phyloP scores from a whole-genome alignment of 129 eudicot species.

The sunflower (Helianthus annuus) region DNA sequence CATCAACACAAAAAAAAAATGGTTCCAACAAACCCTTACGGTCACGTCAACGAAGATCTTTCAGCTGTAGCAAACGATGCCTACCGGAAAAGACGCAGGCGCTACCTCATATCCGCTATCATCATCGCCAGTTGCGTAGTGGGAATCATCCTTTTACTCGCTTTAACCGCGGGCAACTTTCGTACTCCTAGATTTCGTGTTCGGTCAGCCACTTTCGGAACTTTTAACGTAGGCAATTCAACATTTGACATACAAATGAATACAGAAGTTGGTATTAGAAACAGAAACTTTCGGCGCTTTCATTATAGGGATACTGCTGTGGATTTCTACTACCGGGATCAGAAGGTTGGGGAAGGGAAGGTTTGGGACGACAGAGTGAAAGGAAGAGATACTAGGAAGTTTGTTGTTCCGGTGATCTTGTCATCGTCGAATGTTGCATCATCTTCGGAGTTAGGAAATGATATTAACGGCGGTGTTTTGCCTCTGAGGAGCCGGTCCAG shows the following conservation, averaged over 20 bases:
- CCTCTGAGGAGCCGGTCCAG: constrained; percentile 37
- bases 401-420: constrained; percentile 36
- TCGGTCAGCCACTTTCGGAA: constrained; percentile 34
- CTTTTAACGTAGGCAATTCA: constrained; percentile 26
- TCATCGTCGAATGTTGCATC: constrained; percentile 29
- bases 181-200: constrained; percentile 37
- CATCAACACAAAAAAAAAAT: constrained; percentile 12
- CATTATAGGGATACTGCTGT: constrained; percentile 29
- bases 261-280: constrained; percentile 29
- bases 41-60: constrained; percentile 38
- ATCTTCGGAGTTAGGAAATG: constrained; percentile 30
- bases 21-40: constrained; percentile 42
- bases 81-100: constrained; percentile 30
- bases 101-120: constrained; percentile 17
- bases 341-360: constrained; percentile 27
- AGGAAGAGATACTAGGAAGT: constrained; percentile 36
- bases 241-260: constrained; percentile 32
- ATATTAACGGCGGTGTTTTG: constrained; percentile 35
- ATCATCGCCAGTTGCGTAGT: constrained; percentile 17
- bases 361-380: constrained; percentile 31
- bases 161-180: constrained; percentile 32
- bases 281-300: constrained; percentile 34
- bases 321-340: constrained; percentile 34
- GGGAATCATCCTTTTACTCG: constrained; percentile 22
- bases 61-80: constrained; percentile 24